phyloP scores from a whole-genome alignment of 352 stramenopile genomes.

The Thalassiosira exigua region DNA sequence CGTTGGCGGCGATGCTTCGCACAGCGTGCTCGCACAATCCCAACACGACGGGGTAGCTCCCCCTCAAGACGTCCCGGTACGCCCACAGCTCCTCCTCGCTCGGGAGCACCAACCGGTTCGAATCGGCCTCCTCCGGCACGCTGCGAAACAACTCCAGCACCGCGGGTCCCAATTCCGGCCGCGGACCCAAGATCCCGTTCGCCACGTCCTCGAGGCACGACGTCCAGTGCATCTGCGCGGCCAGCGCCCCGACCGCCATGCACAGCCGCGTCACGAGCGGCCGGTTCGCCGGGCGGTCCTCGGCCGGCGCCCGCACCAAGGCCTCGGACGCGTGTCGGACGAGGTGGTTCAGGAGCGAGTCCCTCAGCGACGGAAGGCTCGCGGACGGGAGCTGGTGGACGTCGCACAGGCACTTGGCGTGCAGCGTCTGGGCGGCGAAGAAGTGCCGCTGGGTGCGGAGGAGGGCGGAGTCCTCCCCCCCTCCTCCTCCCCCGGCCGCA shows the following conservation, averaged over 20 bases:
- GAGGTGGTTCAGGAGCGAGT: constrained; percentile 73
- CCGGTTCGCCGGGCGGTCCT: constrained; percentile 42
- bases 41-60: constrained; percentile 21
- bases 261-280: constrained; percentile 68
- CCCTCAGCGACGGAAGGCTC: constrained; percentile 62
- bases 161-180: constrained; percentile 41
- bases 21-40: constrained; percentile 50
- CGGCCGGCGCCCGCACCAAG: constrained; percentile 1
- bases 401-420: constrained; percentile 76
- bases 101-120: constrained; percentile 63
- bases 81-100: constrained; percentile 59
- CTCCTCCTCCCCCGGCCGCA: no score
- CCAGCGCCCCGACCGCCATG: constrained; percentile 70
- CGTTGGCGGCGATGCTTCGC: neutral
- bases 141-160: constrained; percentile 69
- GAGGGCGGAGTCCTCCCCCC: constrained; percentile 46
- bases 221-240: constrained; percentile 77
- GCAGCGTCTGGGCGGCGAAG: constrained; percentile 83
- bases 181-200: constrained; percentile 44
- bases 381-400: constrained; percentile 67
- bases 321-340: constrained; percentile 39
- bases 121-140: constrained; percentile 78
- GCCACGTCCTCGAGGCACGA: constrained; percentile 60
- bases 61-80: constrained; percentile 41
- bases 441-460: constrained; percentile 71